phyloP scores from a whole-genome alignment of 306 rosid species.

The Glycine soja region DNA sequence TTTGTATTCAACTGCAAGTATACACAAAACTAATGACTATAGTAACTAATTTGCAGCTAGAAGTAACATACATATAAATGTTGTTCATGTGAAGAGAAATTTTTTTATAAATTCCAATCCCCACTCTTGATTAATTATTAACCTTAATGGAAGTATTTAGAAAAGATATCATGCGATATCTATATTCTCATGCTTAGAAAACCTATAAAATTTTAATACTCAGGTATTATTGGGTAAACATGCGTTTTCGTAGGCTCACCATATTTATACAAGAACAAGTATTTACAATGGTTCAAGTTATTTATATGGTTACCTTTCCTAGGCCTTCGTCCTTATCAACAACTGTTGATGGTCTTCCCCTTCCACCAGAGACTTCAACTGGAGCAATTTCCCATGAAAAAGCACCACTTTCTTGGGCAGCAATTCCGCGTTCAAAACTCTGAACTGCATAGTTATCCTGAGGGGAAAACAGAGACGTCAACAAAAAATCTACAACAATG shows the following conservation, averaged over 20 bases:
- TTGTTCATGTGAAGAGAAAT: constrained; percentile 9
- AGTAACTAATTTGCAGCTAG: constrained; percentile 23
- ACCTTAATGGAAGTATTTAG: not conserved
- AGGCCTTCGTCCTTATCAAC: constrained; percentile 91
- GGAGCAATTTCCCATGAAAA: constrained; percentile 95
- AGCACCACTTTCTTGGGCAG: constrained; percentile 79
- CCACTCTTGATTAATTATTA: not conserved
- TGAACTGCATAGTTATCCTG: constrained; percentile 85
- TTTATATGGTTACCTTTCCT: constrained; percentile 73
- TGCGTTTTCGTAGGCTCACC: constrained; percentile 4
- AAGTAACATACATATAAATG: constrained; percentile 21
- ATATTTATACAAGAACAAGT: constrained; percentile 20
- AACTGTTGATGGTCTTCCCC: constrained; percentile 86
- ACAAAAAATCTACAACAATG: constrained; percentile 10
- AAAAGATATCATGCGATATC: too few relatives aligned
- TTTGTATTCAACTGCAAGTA: constrained; percentile 19
- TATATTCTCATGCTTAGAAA: too few relatives aligned
- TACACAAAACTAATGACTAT: constrained; percentile 10
- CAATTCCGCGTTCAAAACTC: constrained; percentile 95
- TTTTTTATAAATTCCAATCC: constrained; percentile 27
- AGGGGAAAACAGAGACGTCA: constrained; percentile 45
- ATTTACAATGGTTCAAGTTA: constrained; percentile 34
- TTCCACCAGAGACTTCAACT: constrained; percentile 97
- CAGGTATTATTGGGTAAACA: not conserved
- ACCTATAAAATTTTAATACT: not conserved